Evolutionary conservation across 2,329 filamentous ascomycete species (phyloP).

Genomic region (Alternaria alternata): DNA sequence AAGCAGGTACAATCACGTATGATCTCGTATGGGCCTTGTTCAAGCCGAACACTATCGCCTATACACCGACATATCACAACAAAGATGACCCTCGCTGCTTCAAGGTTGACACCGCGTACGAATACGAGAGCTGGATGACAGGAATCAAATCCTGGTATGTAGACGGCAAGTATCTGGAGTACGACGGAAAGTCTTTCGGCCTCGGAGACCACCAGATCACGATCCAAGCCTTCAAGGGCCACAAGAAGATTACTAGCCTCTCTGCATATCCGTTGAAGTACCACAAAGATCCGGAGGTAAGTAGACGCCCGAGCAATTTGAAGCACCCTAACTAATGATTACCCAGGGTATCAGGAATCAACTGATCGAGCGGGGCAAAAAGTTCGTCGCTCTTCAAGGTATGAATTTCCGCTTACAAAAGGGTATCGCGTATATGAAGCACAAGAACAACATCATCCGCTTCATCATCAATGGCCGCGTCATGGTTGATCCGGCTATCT

Average conservation of each 20-base stretch:
- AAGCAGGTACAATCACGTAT: conserved; percentile 85
- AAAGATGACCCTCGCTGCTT: conserved; percentile 81
- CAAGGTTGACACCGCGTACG: conserved; percentile 79
- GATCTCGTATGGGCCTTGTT: conserved; percentile 88
- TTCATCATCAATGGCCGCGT: conserved; percentile 86
- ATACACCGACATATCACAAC: conserved; percentile 77
- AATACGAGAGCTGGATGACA: conserved; percentile 69
- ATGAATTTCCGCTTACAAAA: conserved; percentile 85
- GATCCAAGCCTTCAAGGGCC: conserved; percentile 78
- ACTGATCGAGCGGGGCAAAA: conserved; percentile 82
- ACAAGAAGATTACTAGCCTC: conserved; percentile 81
- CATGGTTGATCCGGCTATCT: conserved; percentile 86
- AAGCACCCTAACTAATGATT: not conserved
- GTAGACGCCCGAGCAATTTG: not conserved
- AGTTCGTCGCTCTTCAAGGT: conserved; percentile 81
- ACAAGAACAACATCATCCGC: conserved; percentile 76
- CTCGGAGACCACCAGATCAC: conserved; percentile 75
- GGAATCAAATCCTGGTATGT: conserved; percentile 79
- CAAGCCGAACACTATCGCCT: conserved; percentile 84
- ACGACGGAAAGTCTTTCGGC: conserved; percentile 86
- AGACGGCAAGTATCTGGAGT: conserved; percentile 82
- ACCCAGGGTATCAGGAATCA: conserved; percentile 64
- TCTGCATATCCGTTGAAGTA: conserved; percentile 80
- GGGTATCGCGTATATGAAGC: conserved; percentile 85
- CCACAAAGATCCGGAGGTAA: conserved; percentile 71